Base-by-base conservation (phyloP, 441 rosid species). In the Populus trichocarpa region DNA sequence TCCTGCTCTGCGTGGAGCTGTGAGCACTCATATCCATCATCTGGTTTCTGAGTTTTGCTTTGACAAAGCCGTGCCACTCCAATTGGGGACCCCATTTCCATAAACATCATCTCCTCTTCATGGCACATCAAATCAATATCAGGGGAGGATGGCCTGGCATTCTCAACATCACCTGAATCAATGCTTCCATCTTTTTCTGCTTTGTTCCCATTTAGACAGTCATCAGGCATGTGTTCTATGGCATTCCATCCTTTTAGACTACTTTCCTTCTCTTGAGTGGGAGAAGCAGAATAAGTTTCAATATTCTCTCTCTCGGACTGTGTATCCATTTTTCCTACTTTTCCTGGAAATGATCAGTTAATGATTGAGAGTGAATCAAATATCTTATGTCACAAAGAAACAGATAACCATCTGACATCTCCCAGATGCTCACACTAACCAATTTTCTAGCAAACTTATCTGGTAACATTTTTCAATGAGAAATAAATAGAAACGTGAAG, bases 1-100 rank as follows among this genome's bases (percentile, higher is more conserved):
- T 91, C 97, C 83, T 93, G 93, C 80, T 90, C 95, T 20, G 83
- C 83, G 70, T 92, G 88, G 50, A 85, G 71, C 81, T 81, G 86
- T 73, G 86, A 86, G 81, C 20, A 53, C n/a, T 35, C 90, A 67
- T 74, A 75, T 30, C 78, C 79, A 12, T 73, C 73, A 36, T 82
- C 66, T 78, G 80, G 59, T 77, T 79, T 82, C 50, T 76, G 70
- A 70, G 75, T 79, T 30, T 73, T 72, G 80, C 69, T 79, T 76
- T 38, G 94, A 65, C 78, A 38, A 23, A 26, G 80, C 40, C 66
- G 67, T 25, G 78, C 74, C 64, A 83, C 72, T 53, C 72, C 80
- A 65, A 83, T 71, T n/a, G 83, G 83, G 33, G 84, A 79, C 46
- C 80, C 85, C 78, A 80, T 84, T 84, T 82, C 87, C 72, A 67